These are phyloP conservation scores for Inga oerstediana DNA, from an alignment of 306 rosid species.

Conservation along the genomic window DNA sequence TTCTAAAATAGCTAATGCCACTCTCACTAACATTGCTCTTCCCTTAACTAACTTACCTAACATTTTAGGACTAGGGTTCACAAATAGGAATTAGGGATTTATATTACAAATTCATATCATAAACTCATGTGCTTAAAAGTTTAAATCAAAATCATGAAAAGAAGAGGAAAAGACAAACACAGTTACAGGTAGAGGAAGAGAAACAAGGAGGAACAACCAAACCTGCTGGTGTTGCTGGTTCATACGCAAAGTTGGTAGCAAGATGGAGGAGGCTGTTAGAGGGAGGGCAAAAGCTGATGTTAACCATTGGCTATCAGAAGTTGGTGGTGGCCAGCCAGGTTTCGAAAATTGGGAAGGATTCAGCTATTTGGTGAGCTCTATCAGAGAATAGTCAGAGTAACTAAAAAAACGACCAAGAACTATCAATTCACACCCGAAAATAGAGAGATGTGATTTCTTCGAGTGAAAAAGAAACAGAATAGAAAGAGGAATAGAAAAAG, in stretches of 20 bases:
- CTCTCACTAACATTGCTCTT: no score
- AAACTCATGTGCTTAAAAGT: not conserved
- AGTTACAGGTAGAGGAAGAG: not conserved
- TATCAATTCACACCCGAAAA: not conserved
- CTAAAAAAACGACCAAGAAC: not conserved
- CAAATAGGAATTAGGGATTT: no score
- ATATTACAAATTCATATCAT: no score
- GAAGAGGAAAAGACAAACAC: not conserved
- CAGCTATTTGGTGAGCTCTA: not conserved
- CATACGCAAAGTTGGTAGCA: not conserved
- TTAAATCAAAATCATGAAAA: not conserved
- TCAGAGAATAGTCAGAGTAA: not conserved
- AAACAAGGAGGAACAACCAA: not conserved
- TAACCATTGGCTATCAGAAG: not conserved
- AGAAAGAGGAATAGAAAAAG: not conserved
- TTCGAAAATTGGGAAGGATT: not conserved
- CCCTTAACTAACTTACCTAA: no score
- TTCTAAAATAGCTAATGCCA: no score
- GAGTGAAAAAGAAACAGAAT: not conserved
- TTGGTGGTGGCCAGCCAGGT: not conserved
- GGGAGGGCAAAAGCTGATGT: not conserved
- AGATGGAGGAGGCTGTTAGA: not conserved
- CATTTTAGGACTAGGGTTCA: no score
- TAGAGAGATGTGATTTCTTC: not conserved
- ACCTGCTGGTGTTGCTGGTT: not conserved